These are phyloP conservation scores for Hordeum marinum DNA, from an alignment of 176 grass and related monocot species.

Conservation along the genomic window DNA sequence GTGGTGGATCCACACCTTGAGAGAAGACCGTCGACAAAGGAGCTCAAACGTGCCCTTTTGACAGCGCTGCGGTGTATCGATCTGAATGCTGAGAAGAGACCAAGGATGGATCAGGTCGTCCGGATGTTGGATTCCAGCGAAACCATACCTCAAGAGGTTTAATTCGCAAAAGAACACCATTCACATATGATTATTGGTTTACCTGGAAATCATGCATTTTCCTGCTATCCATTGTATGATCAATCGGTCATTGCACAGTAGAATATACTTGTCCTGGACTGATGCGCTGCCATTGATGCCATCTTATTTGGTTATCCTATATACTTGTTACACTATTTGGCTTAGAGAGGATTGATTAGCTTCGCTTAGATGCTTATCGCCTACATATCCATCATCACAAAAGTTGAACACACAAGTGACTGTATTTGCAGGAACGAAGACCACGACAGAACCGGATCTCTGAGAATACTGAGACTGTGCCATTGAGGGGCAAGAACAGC, in stretches of 20 bases:
- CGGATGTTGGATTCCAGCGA: conserved; percentile 87
- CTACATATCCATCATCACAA: neutral
- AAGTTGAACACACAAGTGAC: neutral
- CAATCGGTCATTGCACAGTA: neutral
- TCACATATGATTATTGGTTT: neutral
- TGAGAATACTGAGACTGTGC: conserved; percentile 50
- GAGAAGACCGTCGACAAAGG: conserved; percentile 79
- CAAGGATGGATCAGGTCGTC: conserved; percentile 92
- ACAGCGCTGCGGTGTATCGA: conserved; percentile 89
- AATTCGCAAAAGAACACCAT: neutral
- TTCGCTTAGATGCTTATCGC: neutral
- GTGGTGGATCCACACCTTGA: conserved; percentile 87
- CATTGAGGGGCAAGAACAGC: conserved; percentile 69
- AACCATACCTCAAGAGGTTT: conserved; percentile 69
- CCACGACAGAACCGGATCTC: conserved; percentile 46
- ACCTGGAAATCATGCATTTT: conserved; percentile 1
- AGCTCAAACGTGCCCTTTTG: conserved; percentile 85
- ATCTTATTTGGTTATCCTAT: neutral
- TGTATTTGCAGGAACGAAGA: conserved; percentile 74
- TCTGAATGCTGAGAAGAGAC: conserved; percentile 89
- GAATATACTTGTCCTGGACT: neutral
- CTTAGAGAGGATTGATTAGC: neutral
- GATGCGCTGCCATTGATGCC: neutral
- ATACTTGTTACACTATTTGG: neutral
- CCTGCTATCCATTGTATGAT: neutral